Evolutionary conservation across 2,329 filamentous ascomycete species (phyloP), one percentile per base, ranked within the genome.

Genomic region (Xylaria sp.): DNA sequence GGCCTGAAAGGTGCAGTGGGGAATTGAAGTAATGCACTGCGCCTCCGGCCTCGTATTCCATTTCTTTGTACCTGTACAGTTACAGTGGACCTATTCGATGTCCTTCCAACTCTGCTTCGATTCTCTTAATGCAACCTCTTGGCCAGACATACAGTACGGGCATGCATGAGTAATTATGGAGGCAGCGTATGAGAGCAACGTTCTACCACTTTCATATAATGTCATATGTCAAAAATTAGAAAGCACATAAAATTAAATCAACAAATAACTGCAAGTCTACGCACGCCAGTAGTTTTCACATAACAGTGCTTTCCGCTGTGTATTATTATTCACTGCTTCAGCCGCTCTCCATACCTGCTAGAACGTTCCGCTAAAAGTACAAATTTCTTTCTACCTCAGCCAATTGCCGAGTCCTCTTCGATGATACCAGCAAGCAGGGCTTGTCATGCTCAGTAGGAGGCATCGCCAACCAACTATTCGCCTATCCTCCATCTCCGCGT

Each of bases 281-380:
- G 36, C 4, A 43, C 28, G 4, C 20, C 5, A 9, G 6, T n/a
- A 54, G 13, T 54, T 9, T 54, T 49, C 60, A 25, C 36, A 43
- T 52, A 62, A 59, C 36, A 39, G 48, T 67, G 52, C 39, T 56
- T 41, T 58, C 64, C 63, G 63, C 63, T 68, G 62, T 62, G 64
- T 73, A 72, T 63, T 73, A 68, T 71, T 72, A 71, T 72, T 70
- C 68, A 59, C 69, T 62, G 65, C 49, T 57, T 68, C 62, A 58
- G 52, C 69, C 63, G 52, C 28, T 69, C 60, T 70, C 66, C 73
- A 66, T 76, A 71, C 2, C 72, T 76, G 74, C 69, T 76, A 71
- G 74, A 73, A 70, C 73, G 72, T 73, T 73, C 71, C 71, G 71
- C 72, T 77, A 77, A 75, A 75, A 76, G 73, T 77, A 77, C 76